A percentile compares a stretch with the other conserved stretches of the same genome.
Evolutionary conservation across 805 yeast species (phyloP).

Genomic region (Saccharomycopsis schoenii): DNA sequence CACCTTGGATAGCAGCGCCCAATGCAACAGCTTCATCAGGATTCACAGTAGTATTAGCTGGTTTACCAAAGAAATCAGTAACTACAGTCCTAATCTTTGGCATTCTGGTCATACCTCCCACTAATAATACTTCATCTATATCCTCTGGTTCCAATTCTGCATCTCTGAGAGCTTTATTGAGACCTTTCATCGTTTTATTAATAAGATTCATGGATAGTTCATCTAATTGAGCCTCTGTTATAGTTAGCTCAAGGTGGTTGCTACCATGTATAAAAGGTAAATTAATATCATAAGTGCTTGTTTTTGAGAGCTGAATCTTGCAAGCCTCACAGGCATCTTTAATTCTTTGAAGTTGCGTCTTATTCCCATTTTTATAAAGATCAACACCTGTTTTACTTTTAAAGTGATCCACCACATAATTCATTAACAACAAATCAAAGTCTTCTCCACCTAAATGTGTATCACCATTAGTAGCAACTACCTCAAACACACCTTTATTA

Average conservation of each 20-base stretch:
- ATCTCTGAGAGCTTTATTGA: constrained; percentile 63
- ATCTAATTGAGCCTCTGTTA: constrained; percentile 64
- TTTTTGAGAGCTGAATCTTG: constrained; percentile 67
- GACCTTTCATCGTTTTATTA: constrained; percentile 61
- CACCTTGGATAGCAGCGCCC: constrained; percentile 89
- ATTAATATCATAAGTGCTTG: constrained; percentile 48
- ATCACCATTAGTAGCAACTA: constrained; percentile 74
- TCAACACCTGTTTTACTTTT: constrained; percentile 46
- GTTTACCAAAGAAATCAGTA: constrained; percentile 45
- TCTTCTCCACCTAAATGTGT: constrained; percentile 85
- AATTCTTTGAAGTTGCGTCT: constrained; percentile 59
- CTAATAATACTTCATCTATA: constrained; percentile 65
- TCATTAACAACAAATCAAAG: constrained; percentile 57
- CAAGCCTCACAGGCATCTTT: constrained; percentile 73
- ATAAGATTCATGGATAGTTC: constrained; percentile 55
- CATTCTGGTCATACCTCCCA: constrained; percentile 90
- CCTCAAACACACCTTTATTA: constrained; percentile 75
- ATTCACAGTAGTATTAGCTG: constrained; percentile 64
- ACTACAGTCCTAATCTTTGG: constrained; percentile 65
- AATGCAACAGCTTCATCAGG: constrained; percentile 93
- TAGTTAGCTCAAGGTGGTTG: constrained; percentile 46
- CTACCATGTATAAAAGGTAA: constrained; percentile 60
- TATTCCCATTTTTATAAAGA: constrained; percentile 35
- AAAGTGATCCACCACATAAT: constrained; percentile 49
- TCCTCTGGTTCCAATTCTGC: constrained; percentile 58